Evolutionary conservation across 768 basidiomycete species (phyloP).

Genomic region (Fomitopsis serialis): DNA sequence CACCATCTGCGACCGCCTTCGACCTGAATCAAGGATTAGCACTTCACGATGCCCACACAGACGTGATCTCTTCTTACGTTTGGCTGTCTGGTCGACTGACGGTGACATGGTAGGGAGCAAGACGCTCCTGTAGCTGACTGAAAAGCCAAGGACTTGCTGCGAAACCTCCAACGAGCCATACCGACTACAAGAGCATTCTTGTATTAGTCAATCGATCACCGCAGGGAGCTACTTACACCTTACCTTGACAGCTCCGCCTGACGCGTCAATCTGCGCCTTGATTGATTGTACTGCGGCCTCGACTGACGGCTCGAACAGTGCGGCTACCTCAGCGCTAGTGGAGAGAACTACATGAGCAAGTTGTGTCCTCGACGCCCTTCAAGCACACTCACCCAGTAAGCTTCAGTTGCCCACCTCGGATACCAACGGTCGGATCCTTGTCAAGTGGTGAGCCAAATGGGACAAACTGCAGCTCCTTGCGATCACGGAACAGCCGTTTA

Average conservation of each 20-base stretch:
- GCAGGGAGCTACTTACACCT: neutral
- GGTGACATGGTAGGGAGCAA: slow-evolving; percentile 47
- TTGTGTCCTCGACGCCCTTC: neutral
- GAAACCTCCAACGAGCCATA: slow-evolving; percentile 81
- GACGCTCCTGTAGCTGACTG: slow-evolving; percentile 64
- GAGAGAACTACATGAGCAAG: slow-evolving; percentile 2
- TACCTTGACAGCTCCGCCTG: slow-evolving; percentile 63
- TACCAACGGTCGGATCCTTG: slow-evolving; percentile 64
- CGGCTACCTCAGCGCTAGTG: slow-evolving; percentile 47
- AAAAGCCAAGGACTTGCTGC: slow-evolving; percentile 82
- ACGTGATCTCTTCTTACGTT: slow-evolving; percentile 49
- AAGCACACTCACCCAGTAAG: slow-evolving; percentile 49
- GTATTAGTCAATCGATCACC: neutral
- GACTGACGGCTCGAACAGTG: slow-evolving; percentile 75
- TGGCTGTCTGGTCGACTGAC: slow-evolving; percentile 77
- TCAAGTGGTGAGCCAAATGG: slow-evolving; percentile 76
- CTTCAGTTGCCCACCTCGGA: slow-evolving; percentile 67
- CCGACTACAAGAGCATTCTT: slow-evolving; percentile 40
- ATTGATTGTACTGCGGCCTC: slow-evolving; percentile 69
- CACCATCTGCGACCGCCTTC: slow-evolving; percentile 82
- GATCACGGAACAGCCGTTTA: slow-evolving; percentile 71
- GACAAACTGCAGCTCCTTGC: slow-evolving; percentile 63
- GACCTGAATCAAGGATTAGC: slow-evolving; percentile 39
- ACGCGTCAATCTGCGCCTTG: slow-evolving; percentile 63
- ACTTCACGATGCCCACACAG: neutral